phyloP scores from a whole-genome alignment of 2,329 filamentous ascomycete species.

The Fusarium albidum region DNA sequence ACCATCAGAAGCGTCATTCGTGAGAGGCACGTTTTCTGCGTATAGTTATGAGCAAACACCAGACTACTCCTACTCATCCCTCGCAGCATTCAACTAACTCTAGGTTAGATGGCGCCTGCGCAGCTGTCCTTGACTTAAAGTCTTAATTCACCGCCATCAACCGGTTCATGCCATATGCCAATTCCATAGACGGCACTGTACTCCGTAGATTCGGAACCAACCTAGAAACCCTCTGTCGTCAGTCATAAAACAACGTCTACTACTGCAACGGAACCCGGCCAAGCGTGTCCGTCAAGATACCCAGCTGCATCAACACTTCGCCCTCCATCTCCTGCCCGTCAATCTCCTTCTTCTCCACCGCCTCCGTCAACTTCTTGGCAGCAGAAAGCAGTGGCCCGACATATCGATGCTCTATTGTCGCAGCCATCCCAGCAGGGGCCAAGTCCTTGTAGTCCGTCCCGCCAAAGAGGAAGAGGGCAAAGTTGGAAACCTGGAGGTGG shows the following conservation, averaged over 20 bases:
- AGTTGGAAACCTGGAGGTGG: conserved; percentile 68
- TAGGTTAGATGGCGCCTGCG: not conserved
- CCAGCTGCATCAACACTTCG: conserved; percentile 49
- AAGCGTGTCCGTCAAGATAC: conserved; percentile 54
- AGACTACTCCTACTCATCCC: too few species aligned
- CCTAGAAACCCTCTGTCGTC: conserved; percentile 6
- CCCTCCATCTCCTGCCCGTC: conserved; percentile 41
- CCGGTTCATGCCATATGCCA: not conserved
- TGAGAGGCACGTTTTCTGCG: too few species aligned
- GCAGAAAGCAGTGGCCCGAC: conserved; percentile 60
- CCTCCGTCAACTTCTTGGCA: conserved; percentile 47
- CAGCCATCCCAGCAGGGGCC: conserved; percentile 64
- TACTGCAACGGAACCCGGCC: conserved; percentile 51
- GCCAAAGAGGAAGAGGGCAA: conserved; percentile 64
- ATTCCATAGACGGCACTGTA: conserved; percentile 11
- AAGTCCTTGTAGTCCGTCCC: conserved; percentile 55
- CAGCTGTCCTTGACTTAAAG: not conserved
- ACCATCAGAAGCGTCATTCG: too few species aligned
- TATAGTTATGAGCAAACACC: too few species aligned
- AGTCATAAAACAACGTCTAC: conserved; percentile 28
- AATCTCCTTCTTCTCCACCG: conserved; percentile 43
- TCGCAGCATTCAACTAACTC: not conserved
- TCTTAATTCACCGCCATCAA: not conserved
- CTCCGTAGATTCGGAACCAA: conserved; percentile 13
- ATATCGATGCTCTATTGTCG: conserved; percentile 66